Evolutionary conservation across 176 grass and related monocot species (phyloP).

Genomic region (Miscanthus lutarioriparius): DNA sequence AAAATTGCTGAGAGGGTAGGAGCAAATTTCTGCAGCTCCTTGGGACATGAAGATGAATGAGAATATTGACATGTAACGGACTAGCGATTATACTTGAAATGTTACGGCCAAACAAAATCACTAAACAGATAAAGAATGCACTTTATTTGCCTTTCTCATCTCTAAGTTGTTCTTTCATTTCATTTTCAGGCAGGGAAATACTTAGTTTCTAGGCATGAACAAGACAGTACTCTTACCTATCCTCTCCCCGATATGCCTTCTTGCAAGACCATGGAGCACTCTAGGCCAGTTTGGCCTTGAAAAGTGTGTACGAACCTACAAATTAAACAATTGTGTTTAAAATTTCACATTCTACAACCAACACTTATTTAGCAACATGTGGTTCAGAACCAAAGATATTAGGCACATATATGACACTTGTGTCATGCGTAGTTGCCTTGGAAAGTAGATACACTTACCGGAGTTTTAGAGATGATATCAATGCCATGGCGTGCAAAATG

Average conservation of each 20-base stretch:
- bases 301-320: constrained; percentile 65
- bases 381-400: background rate
- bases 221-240: constrained; percentile 51
- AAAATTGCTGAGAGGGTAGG: background rate
- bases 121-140: background rate
- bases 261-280: constrained; percentile 54
- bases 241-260: constrained; percentile 54
- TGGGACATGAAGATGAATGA: background rate
- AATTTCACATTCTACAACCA: background rate
- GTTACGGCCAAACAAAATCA: background rate
- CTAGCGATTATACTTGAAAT: too few relatives aligned
- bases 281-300: constrained; percentile 68
- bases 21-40: background rate
- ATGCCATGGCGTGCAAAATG: constrained; percentile 67
- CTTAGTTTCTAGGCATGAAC: background rate
- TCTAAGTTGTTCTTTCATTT: background rate
- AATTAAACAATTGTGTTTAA: background rate
- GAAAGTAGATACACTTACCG: constrained; percentile 28
- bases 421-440: background rate
- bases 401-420: background rate
- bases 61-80: background rate
- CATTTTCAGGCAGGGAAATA: background rate
- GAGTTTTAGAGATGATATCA: constrained; percentile 74
- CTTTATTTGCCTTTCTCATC: background rate
- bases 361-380: background rate